A percentile compares a stretch with the other conserved stretches of the same genome.
Evolutionary conservation across 768 basidiomycete species (phyloP).

Genomic region (Psilocybe sp.): DNA sequence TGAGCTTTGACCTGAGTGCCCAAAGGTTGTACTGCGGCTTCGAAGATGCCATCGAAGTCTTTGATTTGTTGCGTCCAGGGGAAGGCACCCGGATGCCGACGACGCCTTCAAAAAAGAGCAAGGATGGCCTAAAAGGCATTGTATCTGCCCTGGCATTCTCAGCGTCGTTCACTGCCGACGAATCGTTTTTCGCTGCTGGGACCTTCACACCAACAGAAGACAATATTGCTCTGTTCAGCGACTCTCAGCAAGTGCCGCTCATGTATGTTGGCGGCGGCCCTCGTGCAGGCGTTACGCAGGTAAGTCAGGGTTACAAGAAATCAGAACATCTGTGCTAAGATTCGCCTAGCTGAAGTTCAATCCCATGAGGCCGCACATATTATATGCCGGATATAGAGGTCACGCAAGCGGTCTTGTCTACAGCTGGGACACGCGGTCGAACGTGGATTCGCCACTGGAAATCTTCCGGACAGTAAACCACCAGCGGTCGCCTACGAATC

Average conservation of each 20-base stretch:
- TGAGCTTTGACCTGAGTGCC: slow-evolving; percentile 72
- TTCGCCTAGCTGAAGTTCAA: slow-evolving; percentile 55
- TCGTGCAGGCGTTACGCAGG: slow-evolving; percentile 53
- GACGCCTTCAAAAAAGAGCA: slow-evolving; percentile 71
- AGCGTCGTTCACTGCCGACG: slow-evolving; percentile 45
- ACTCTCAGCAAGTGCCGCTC: slow-evolving; percentile 52
- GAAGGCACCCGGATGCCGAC: slow-evolving; percentile 69
- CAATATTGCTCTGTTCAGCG: slow-evolving; percentile 68
- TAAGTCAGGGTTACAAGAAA: slow-evolving; percentile 18
- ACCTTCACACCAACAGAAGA: slow-evolving; percentile 53
- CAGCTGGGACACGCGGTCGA: slow-evolving; percentile 76
- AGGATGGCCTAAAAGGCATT: slow-evolving; percentile 89
- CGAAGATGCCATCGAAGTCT: slow-evolving; percentile 82
- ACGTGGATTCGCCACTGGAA: slow-evolving; percentile 40
- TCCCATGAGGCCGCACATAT: slow-evolving; percentile 60
- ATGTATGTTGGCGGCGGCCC: slow-evolving; percentile 63
- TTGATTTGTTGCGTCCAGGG: slow-evolving; percentile 74
- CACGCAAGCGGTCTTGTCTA: slow-evolving; percentile 51
- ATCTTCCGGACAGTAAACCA: slow-evolving; percentile 24
- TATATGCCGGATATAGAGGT: slow-evolving; percentile 80
- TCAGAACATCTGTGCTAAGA: neutral
- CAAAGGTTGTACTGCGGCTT: slow-evolving; percentile 90
- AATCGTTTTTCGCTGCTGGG: slow-evolving; percentile 74
- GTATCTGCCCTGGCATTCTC: slow-evolving; percentile 83
- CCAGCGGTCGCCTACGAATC: slow-evolving; percentile 53